Percentiles rank a stretch among this genome's conserved stretches.
Evolutionary conservation across 768 basidiomycete species (phyloP).

Genomic region (Boletus eberwhitei): DNA sequence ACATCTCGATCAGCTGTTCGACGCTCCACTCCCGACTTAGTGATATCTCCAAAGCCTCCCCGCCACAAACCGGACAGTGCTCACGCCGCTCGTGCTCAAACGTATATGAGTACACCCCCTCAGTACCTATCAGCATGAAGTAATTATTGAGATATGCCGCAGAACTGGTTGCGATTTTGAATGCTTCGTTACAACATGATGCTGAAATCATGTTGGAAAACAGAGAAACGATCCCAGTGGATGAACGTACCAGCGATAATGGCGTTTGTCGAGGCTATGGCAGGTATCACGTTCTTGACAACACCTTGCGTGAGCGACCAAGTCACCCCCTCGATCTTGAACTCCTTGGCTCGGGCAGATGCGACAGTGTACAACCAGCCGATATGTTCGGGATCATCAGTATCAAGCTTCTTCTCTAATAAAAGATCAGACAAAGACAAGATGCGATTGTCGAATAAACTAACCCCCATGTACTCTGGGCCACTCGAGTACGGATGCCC

Average conservation of each 20-base stretch:
- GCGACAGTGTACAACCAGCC: conserved; percentile 87
- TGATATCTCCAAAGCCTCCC: conserved; percentile 73
- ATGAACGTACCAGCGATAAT: conserved; percentile 80
- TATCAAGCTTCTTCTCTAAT: conserved; percentile 89
- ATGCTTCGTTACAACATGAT: conserved; percentile 97
- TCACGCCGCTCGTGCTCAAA: conserved; percentile 91
- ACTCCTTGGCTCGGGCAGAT: conserved; percentile 79
- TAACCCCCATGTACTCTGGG: conserved; percentile 87
- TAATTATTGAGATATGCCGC: conserved; percentile 96
- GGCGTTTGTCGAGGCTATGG: conserved; percentile 97
- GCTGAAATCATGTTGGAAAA: conserved; percentile 43
- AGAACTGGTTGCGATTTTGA: conserved; percentile 95
- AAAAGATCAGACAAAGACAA: conserved; percentile 1
- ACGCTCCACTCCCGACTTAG: conserved; percentile 75
- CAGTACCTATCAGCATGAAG: conserved; percentile 97
- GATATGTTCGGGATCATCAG: conserved; percentile 96
- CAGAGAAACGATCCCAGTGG: neutral
- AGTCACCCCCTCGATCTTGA: conserved; percentile 97
- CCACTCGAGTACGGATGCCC: conserved; percentile 99
- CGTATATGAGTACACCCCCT: conserved; percentile 94
- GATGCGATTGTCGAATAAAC: conserved; percentile 3
- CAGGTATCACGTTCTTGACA: conserved; percentile 99
- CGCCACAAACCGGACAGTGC: conserved; percentile 97
- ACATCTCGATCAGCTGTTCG: conserved; percentile 82
- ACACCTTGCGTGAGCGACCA: conserved; percentile 98